Conservation (phyloP, 768 basidiomycete genomes). For the Trametes meyenii region DNA sequence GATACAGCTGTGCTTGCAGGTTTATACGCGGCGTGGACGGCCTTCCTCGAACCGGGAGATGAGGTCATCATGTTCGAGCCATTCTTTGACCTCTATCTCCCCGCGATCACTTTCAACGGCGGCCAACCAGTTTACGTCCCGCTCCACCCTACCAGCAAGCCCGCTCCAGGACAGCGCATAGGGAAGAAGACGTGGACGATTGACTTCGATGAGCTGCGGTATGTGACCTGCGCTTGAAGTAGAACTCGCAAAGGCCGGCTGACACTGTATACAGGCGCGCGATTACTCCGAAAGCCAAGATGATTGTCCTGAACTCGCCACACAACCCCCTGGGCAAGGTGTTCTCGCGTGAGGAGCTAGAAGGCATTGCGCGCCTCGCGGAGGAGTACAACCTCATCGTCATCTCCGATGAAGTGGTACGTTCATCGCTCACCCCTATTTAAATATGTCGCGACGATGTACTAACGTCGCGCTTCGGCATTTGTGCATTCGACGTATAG, state of each 20-base stretch:
- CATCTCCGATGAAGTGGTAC: conserved; percentile 94
- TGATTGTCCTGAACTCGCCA: conserved; percentile 93
- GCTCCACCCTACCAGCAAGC: conserved; percentile 72
- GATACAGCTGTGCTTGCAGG: conserved; percentile 47
- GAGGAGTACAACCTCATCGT: conserved; percentile 90
- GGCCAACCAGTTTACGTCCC: conserved; percentile 94
- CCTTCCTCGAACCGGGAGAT: conserved; percentile 89
- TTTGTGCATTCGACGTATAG: conserved; percentile 40
- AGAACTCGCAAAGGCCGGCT: too few species aligned
- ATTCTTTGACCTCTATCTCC: conserved; percentile 94
- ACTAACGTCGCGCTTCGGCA: too few species aligned
- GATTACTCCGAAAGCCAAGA: conserved; percentile 87
- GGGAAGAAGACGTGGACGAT: conserved; percentile 83
- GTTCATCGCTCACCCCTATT: conserved; percentile 32
- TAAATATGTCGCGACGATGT: background rate
- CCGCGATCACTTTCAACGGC: conserved; percentile 90
- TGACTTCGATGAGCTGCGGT: conserved; percentile 87
- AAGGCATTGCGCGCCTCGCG: conserved; percentile 81
- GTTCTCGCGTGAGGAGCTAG: conserved; percentile 80
- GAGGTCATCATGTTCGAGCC: conserved; percentile 99
- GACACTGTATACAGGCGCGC: conserved; percentile 52
- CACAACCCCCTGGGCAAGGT: conserved; percentile 99
- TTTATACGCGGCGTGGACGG: conserved; percentile 88
- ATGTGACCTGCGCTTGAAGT: conserved; percentile 16
- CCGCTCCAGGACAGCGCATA: conserved; percentile 41